Evolutionary conservation across 2,329 filamentous ascomycete genomes (phyloP), one percentile per base, ranked within the genome.

Genomic region (Aphanocladium album): DNA sequence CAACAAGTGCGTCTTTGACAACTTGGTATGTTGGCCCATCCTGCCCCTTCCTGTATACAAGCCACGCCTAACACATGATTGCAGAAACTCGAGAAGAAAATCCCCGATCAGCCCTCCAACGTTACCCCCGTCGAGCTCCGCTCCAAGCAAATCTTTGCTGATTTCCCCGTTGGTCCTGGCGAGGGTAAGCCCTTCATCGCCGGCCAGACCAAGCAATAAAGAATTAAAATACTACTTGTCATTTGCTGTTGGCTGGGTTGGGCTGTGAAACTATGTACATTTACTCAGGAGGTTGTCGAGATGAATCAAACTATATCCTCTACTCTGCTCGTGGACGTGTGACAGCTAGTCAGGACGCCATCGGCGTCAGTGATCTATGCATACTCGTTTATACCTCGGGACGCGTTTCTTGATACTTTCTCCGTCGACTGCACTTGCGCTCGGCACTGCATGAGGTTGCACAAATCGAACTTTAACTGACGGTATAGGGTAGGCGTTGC

Each of bases 1-100:
- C 70, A 99, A 97, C 83, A 89, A 88, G 79, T 99, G 95, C 77
- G 93, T 97, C 53, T 98, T 90, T 73, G 89, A 97, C 67, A 98
- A 97, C 75, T 77, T 99, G 80, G 95, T 99, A 81, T 64, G 89
- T 81, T 25, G 30, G 16, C 16, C 35, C 35, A 46, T 35, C 11
- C 47, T 16, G 30, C 30, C 30, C 30, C 6, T 21, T 5, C 30
- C 55, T 46, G 51, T 5, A n/a, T 46, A 8, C 25, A 21, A 3
- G 19, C 7, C 21, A n/a, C 9, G n/a, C 21, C 43, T 57, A 49
- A 57, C 43, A 19, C 8, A 17, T 2, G 37, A 19, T 3, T 37
- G 1, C 27, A 93, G 90, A 89, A 89, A 78, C 80, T 95, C 65
- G 88, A 92, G 75, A 95, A 95, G 80, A 83, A 82, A 65, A 88